Percentiles rank a stretch among this genome's conserved stretches.
phyloP scores from a whole-genome alignment of 495 filamentous ascomycete genomes.

The Terfezia claveryi region DNA sequence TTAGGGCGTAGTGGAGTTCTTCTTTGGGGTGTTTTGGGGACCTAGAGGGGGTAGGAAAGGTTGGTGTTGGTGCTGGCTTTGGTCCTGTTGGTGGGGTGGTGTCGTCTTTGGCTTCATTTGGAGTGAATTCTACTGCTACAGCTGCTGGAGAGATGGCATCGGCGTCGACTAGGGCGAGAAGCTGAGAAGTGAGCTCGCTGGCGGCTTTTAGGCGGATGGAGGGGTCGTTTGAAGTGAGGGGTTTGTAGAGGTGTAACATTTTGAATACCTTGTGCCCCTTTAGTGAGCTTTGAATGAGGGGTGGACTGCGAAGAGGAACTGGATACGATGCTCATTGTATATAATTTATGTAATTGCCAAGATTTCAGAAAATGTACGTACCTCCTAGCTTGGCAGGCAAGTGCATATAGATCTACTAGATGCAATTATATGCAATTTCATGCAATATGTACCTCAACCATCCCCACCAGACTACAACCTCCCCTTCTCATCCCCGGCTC shows the following conservation, averaged over 20 bases:
- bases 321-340: no score
- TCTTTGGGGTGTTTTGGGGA: slow-evolving; percentile 3
- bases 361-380: no score
- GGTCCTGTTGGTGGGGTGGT: slow-evolving; percentile 2
- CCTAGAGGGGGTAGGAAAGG: neutral
- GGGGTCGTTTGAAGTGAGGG: slow-evolving; percentile 23
- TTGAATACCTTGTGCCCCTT: slow-evolving; percentile 6
- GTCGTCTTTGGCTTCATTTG: slow-evolving; percentile 13
- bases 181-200: slow-evolving; percentile 20
- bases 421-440: no score
- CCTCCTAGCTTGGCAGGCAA: no score
- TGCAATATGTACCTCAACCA: no score
- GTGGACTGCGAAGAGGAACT: no score
- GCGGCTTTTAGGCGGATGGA: slow-evolving; percentile 23
- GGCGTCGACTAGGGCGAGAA: slow-evolving; percentile 13
- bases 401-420: no score
- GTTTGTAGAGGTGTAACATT: slow-evolving; percentile 19
- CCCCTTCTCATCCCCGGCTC: no score
- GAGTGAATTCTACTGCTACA: neutral
- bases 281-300: no score
- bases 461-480: no score
- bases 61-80: neutral
- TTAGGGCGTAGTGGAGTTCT: slow-evolving; percentile 22
- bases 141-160: neutral
- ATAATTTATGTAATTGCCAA: no score